Percentiles rank a stretch among this genome's conserved stretches.
These are phyloP conservation scores for Phytophthora agathidicida DNA, from an alignment of 352 stramenopile genomes.

Conservation along the genomic window DNA sequence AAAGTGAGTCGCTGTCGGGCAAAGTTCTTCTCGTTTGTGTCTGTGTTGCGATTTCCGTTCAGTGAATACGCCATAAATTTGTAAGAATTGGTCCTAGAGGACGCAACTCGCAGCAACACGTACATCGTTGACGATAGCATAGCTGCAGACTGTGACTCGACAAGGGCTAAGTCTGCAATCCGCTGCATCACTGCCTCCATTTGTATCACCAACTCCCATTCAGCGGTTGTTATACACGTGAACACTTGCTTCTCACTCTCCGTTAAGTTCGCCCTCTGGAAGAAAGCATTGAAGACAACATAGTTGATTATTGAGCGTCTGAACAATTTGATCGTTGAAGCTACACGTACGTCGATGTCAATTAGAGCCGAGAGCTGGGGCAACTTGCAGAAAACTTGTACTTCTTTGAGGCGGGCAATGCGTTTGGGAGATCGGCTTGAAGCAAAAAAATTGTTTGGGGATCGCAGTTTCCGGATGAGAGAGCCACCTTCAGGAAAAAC, in stretches of 20 bases:
- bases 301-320: slow-evolving; percentile 6
- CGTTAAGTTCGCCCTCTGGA: not conserved
- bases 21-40: not conserved
- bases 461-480: slow-evolving; percentile 1
- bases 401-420: not conserved
- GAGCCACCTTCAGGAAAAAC: not conserved
- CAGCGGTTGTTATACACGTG: not conserved
- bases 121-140: slow-evolving; percentile 4
- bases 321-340: not conserved
- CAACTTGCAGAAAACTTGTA: not conserved
- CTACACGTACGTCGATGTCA: not conserved
- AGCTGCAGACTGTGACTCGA: not conserved
- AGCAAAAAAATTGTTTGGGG: slow-evolving; percentile 1
- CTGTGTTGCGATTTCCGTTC: not conserved
- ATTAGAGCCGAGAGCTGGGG: not conserved
- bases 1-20: not conserved
- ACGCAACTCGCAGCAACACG: not conserved
- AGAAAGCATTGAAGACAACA: not conserved
- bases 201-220: not conserved
- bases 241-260: not conserved
- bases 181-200: not conserved
- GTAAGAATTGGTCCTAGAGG: not conserved
- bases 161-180: not conserved
- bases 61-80: not conserved
- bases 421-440: not conserved